phyloP scores from a whole-genome alignment of 352 stramenopile species.

The Phytopythium mirpurense region DNA sequence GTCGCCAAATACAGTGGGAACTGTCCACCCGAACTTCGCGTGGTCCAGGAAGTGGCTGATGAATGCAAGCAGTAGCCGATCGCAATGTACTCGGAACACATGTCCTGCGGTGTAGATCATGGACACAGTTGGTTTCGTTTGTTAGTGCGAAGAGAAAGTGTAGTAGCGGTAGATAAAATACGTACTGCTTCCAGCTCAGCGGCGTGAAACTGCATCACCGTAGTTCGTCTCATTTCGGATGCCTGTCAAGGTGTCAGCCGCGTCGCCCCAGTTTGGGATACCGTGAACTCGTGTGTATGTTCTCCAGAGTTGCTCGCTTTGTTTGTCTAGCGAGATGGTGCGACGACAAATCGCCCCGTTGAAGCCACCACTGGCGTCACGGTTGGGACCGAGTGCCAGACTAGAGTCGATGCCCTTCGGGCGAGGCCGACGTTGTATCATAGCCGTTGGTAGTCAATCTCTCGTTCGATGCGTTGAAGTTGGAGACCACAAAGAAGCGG shows the following conservation, averaged over 20 bases:
- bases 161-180: not conserved
- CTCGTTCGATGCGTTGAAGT: not conserved
- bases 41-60: constrained; percentile 22
- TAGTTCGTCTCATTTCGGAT: not conserved
- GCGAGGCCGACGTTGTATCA: not conserved
- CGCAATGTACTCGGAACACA: constrained; percentile 37
- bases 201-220: constrained; percentile 13
- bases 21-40: constrained; percentile 14
- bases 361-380: not conserved
- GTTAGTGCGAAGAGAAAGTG: too few relatives aligned
- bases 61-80: constrained; percentile 22
- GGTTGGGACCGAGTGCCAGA: not conserved
- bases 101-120: constrained; percentile 10
- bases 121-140: too few relatives aligned
- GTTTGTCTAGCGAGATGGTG: not conserved
- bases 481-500: constrained; percentile 2
- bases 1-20: not conserved
- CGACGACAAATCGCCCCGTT: not conserved
- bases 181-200: constrained; percentile 11
- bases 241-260: not conserved
- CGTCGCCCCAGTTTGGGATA: not conserved
- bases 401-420: not conserved
- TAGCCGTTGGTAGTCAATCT: not conserved
- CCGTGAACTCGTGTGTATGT: too few relatives aligned
- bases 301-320: not conserved